Conservation (phyloP, 1,139 yeast species). For the Yamadazyma songkhlaensis region DNA sequence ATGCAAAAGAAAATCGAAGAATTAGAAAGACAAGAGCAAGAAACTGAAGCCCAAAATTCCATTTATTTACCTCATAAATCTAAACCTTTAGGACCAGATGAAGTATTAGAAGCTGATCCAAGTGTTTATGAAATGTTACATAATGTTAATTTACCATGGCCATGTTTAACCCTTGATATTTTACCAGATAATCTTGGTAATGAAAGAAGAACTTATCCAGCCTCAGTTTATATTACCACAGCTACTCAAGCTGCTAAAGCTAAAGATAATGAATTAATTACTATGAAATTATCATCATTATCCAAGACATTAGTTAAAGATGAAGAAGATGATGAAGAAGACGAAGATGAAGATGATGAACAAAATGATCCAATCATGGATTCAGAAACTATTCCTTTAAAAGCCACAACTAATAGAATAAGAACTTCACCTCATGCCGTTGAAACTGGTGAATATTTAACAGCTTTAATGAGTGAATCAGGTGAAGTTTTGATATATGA, state of each 20-base stretch:
- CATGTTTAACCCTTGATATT: slow-evolving; percentile 87
- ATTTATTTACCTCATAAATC: slow-evolving; percentile 85
- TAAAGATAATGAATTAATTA: slow-evolving; percentile 83
- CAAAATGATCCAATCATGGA: slow-evolving; percentile 84
- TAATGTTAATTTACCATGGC: slow-evolving; percentile 94
- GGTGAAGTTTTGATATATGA: slow-evolving; percentile 91
- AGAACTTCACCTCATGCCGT: slow-evolving; percentile 79
- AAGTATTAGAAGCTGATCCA: slow-evolving; percentile 94
- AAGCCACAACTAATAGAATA: slow-evolving; percentile 84
- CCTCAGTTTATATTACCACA: slow-evolving; percentile 78
- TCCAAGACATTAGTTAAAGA: slow-evolving; percentile 83
- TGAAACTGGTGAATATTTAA: slow-evolving; percentile 75
- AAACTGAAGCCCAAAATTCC: slow-evolving; percentile 26
- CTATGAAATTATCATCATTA: slow-evolving; percentile 79
- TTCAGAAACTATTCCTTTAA: slow-evolving; percentile 72
- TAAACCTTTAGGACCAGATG: slow-evolving; percentile 91
- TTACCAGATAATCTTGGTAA: slow-evolving; percentile 83
- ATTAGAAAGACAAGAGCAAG: slow-evolving; percentile 31
- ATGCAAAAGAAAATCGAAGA: slow-evolving; percentile 21
- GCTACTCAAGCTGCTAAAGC: slow-evolving; percentile 92
- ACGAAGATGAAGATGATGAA: slow-evolving; percentile 66
- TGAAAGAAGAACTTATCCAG: slow-evolving; percentile 90
- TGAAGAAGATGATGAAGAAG: slow-evolving; percentile 67
- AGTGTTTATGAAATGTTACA: slow-evolving; percentile 95
- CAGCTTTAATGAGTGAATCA: slow-evolving; percentile 86